Percentiles rank a stretch among this genome's conserved stretches.
Evolutionary conservation across 352 stramenopile species (phyloP).

Genomic region (Globisporangium canariense): DNA sequence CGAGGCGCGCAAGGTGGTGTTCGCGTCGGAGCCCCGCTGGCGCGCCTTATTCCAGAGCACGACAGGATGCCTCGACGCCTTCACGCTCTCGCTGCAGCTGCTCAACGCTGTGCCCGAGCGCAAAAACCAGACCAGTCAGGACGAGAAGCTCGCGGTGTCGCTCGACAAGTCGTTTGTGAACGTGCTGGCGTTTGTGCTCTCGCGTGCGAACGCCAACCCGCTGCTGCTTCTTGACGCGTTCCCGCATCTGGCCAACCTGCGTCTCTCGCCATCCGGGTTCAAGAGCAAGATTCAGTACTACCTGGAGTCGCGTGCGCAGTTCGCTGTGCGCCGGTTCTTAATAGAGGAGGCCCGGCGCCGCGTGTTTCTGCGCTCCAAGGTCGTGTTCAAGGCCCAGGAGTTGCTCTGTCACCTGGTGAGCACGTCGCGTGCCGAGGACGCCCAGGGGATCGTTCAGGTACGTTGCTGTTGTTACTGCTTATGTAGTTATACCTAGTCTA

Average conservation of each 20-base stretch:
- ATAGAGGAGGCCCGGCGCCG: conserved; percentile 46
- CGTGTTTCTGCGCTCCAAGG: conserved; percentile 38
- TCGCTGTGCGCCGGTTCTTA: conserved; percentile 54
- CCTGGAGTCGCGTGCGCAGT: conserved; percentile 50
- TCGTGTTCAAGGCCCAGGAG: conserved; percentile 42
- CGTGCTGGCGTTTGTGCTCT: conserved; percentile 33
- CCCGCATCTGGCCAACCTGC: conserved; percentile 47
- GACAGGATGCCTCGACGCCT: conserved; percentile 43
- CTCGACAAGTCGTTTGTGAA: conserved; percentile 40
- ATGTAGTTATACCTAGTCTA: background rate
- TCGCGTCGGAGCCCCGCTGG: conserved; percentile 43
- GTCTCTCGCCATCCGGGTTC: conserved; percentile 36
- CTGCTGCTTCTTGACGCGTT: conserved; percentile 49
- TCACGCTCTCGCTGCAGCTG: conserved; percentile 50
- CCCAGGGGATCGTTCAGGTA: conserved; percentile 70
- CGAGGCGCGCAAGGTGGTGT: conserved; percentile 29
- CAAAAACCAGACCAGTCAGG: conserved; percentile 19
- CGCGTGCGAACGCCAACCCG: conserved; percentile 30
- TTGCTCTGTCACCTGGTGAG: conserved; percentile 62
- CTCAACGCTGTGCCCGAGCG: conserved; percentile 43
- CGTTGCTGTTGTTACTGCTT: conserved; percentile 1
- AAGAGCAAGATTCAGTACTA: conserved; percentile 46
- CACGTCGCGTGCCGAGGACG: conserved; percentile 55
- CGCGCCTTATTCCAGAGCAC: conserved; percentile 35
- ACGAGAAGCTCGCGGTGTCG: conserved; percentile 17